These are phyloP conservation scores for Pilaira anomala DNA, from an alignment of 192 early-diverging fungal genomes.

Conservation along the genomic window DNA sequence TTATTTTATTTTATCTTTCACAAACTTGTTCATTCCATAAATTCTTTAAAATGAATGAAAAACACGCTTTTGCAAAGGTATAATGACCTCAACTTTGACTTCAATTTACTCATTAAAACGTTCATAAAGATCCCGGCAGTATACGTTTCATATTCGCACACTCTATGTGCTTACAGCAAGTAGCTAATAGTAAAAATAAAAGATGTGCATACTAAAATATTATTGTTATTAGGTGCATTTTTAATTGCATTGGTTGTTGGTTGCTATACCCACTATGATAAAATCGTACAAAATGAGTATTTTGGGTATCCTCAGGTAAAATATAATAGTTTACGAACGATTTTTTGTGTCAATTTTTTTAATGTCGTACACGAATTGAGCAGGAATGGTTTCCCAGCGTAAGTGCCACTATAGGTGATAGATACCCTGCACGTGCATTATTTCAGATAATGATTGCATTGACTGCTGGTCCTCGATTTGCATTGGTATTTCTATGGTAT, in stretches of 20 bases:
- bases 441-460: conserved; percentile 78
- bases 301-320: conserved; percentile 70
- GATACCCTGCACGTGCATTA: conserved; percentile 67
- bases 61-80: no score
- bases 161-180: conserved; percentile 23
- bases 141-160: conserved; percentile 16
- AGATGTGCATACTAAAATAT: neutral
- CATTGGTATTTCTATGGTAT: conserved; percentile 44
- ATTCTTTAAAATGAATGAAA: no score
- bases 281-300: conserved; percentile 74
- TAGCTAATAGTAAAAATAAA: neutral
- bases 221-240: conserved; percentile 51
- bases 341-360: neutral
- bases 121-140: conserved; percentile 14
- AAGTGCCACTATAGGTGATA: conserved; percentile 73
- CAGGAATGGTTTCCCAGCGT: conserved; percentile 80
- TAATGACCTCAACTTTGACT: no score
- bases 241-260: conserved; percentile 60
- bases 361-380: neutral
- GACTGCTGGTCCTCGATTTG: conserved; percentile 52
- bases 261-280: conserved; percentile 70
- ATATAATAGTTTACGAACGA: neutral
- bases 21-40: no score
- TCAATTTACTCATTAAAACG: no score
- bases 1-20: no score